phyloP scores from a whole-genome alignment of 345 rosid genomes.

The Cardiospermum halicacabum region DNA sequence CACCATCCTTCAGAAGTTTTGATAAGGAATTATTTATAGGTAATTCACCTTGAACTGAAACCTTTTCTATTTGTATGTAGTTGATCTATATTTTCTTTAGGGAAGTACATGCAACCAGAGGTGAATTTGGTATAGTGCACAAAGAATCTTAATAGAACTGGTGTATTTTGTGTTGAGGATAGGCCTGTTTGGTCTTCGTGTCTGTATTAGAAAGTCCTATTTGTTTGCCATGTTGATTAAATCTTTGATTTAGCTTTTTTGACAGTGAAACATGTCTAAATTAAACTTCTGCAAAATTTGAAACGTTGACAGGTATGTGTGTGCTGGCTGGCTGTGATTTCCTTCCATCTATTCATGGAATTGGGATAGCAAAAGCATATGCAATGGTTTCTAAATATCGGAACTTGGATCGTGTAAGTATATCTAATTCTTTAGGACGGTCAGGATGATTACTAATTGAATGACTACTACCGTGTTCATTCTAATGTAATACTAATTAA shows the following conservation, averaged over 20 bases:
- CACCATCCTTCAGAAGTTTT: constrained; percentile 63
- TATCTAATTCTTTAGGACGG: background rate
- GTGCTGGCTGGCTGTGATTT: constrained; percentile 95
- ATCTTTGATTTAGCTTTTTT: constrained; percentile 6
- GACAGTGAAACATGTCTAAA: background rate
- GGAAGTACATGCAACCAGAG: background rate
- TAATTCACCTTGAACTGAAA: constrained; percentile 16
- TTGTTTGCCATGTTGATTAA: background rate
- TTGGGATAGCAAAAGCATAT: constrained; percentile 77
- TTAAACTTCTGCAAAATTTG: background rate
- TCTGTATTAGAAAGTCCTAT: background rate
- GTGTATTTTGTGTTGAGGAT: background rate
- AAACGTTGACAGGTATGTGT: constrained; percentile 64
- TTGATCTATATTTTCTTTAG: background rate
- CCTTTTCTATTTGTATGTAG: background rate
- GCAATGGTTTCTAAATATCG: constrained; percentile 62
- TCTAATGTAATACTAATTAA: too few species aligned
- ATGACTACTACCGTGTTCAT: background rate
- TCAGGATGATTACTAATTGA: background rate
- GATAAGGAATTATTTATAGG: constrained; percentile 59
- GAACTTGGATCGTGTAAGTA: constrained; percentile 74
- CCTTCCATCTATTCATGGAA: constrained; percentile 85
- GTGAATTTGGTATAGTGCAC: background rate
- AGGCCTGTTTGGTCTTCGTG: background rate
- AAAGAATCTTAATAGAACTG: background rate